These are phyloP conservation scores for Sonneratia alba DNA, from an alignment of 345 rosid species.

Conservation along the genomic window DNA sequence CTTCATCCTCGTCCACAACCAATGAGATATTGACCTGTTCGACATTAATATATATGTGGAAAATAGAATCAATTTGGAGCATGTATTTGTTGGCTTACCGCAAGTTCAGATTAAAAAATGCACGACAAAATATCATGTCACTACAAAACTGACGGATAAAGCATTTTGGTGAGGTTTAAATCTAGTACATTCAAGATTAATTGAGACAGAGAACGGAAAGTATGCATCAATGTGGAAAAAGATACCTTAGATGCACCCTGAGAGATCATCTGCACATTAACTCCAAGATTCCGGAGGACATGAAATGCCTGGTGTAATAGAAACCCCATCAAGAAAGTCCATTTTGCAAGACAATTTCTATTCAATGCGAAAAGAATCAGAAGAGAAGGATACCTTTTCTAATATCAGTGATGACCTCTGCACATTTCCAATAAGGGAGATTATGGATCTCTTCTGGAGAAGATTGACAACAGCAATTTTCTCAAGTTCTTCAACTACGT, in stretches of 20 bases:
- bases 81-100: background rate
- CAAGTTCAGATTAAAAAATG: too few relatives aligned
- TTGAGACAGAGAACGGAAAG: too few relatives aligned
- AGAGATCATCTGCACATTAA: conserved; percentile 98
- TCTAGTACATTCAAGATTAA: background rate
- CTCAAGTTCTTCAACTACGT: conserved; percentile 95
- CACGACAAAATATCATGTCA: background rate
- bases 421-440: conserved; percentile 90
- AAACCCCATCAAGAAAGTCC: background rate
- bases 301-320: conserved; percentile 51
- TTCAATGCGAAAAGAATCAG: background rate
- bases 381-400: conserved; percentile 54
- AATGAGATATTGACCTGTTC: conserved; percentile 81
- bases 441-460: conserved; percentile 78
- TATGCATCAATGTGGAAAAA: background rate
- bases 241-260: conserved; percentile 98
- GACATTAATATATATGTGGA: conserved; percentile 1
- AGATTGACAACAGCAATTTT: conserved; percentile 89
- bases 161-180: background rate
- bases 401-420: conserved; percentile 84
- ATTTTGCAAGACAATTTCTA: background rate
- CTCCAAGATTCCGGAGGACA: conserved; percentile 75
- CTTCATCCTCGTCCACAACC: conserved; percentile 73
- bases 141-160: background rate
- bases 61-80: background rate